Evolutionary conservation across 331 rosid species (phyloP).

Genomic region (Telfairia occidentalis): DNA sequence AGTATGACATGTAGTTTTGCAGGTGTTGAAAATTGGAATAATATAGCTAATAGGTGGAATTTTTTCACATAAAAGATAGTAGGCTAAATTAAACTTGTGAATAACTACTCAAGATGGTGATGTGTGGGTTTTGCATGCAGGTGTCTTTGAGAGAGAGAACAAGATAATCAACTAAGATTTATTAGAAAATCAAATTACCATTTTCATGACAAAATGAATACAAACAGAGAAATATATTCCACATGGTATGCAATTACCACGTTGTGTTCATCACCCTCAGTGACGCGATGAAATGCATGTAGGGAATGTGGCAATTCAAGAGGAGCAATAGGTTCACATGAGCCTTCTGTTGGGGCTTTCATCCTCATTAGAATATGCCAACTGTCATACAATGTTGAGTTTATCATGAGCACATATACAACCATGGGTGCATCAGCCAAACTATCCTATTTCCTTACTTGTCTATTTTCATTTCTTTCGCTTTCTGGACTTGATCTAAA

Average conservation of each 20-base stretch:
- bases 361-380: conserved; percentile 96
- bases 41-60: neutral
- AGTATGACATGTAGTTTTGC: neutral
- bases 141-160: neutral
- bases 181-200: neutral
- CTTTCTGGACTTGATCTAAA: conserved; percentile 56
- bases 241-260: conserved; percentile 28
- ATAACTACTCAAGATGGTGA: neutral
- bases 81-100: neutral
- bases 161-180: neutral
- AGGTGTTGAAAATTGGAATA: neutral
- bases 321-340: conserved; percentile 82
- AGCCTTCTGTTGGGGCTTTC: conserved; percentile 54
- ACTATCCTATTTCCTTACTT: conserved; percentile 27
- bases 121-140: neutral
- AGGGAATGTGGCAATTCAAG: conserved; percentile 88
- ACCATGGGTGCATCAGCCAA: neutral
- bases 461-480: conserved; percentile 85
- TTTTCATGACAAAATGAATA: neutral
- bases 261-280: conserved; percentile 54
- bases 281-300: conserved; percentile 77
- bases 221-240: neutral
- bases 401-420: neutral
- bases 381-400: conserved; percentile 26
- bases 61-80: neutral